A percentile compares a stretch with the other conserved stretches of the same genome.
Conservation (phyloP, 257 asterid species). For the Capsicum rhomboideum region DNA sequence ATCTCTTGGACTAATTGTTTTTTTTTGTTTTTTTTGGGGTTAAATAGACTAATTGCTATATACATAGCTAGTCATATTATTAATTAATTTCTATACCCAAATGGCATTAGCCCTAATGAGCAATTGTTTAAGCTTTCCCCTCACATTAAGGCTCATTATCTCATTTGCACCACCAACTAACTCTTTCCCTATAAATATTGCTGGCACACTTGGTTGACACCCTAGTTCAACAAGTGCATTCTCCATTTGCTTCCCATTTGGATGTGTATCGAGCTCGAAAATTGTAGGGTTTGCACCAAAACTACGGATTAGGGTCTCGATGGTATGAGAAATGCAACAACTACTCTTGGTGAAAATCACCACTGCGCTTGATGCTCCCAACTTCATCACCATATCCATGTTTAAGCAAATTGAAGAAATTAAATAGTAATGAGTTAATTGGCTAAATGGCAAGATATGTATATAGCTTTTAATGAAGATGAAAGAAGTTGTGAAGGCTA, state of each 20-base stretch:
- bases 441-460: neutral
- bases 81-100: neutral
- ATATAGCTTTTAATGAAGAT: neutral
- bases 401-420: neutral
- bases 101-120: neutral
- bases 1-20: neutral
- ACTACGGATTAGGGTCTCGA: neutral
- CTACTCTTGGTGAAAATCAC: neutral
- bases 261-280: neutral
- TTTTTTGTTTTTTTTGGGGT: no score
- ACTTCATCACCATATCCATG: conserved; percentile 2
- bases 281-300: neutral
- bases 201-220: neutral
- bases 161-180: neutral
- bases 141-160: neutral
- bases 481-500: neutral
- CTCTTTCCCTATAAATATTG: neutral
- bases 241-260: neutral
- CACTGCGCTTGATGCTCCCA: neutral
- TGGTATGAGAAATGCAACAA: neutral
- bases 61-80: neutral
- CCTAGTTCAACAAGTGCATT: neutral
- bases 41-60: no score
- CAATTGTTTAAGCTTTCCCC: neutral
- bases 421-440: neutral